Percentiles rank a stretch among this genome's conserved stretches.
These are phyloP conservation scores for Phytophthora ramorum DNA, from an alignment of 352 stramenopile genomes.

Conservation along the genomic window DNA sequence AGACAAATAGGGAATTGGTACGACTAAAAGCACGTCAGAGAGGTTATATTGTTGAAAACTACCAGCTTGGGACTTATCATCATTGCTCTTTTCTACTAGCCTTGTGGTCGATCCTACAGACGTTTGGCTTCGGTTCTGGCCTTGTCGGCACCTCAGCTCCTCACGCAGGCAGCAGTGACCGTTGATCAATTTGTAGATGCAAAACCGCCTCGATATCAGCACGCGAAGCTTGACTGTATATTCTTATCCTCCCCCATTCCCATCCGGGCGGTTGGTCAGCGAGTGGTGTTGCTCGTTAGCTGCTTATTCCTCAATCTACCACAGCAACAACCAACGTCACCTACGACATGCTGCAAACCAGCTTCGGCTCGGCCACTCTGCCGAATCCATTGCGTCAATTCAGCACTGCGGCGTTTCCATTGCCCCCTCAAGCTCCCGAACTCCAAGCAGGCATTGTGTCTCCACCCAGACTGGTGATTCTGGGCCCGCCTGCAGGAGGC, in stretches of 20 bases:
- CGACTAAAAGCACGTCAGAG: background rate
- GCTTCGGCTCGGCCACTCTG: background rate
- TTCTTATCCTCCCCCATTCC: slow-evolving; percentile 27
- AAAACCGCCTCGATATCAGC: slow-evolving; percentile 20
- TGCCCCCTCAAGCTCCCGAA: background rate
- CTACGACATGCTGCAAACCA: slow-evolving; percentile 5
- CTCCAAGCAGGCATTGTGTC: slow-evolving; percentile 18
- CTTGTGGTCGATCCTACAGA: no score
- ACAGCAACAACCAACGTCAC: background rate
- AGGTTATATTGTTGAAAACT: background rate
- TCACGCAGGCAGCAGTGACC: background rate
- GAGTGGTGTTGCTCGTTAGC: background rate
- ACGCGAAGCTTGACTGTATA: slow-evolving; percentile 14
- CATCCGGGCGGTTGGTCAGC: slow-evolving; percentile 16
- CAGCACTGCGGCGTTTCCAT: slow-evolving; percentile 2
- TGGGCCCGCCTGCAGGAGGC: slow-evolving; percentile 90
- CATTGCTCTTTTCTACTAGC: no score
- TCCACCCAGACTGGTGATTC: slow-evolving; percentile 78
- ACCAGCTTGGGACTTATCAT: no score
- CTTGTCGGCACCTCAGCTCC: background rate
- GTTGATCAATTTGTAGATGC: background rate
- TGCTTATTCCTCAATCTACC: slow-evolving; percentile 23
- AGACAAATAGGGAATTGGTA: background rate
- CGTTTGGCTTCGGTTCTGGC: background rate
- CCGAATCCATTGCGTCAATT: slow-evolving; percentile 13